These are phyloP conservation scores for Clathrospora elynae DNA, from an alignment of 2,329 filamentous ascomycete genomes.

Conservation along the genomic window DNA sequence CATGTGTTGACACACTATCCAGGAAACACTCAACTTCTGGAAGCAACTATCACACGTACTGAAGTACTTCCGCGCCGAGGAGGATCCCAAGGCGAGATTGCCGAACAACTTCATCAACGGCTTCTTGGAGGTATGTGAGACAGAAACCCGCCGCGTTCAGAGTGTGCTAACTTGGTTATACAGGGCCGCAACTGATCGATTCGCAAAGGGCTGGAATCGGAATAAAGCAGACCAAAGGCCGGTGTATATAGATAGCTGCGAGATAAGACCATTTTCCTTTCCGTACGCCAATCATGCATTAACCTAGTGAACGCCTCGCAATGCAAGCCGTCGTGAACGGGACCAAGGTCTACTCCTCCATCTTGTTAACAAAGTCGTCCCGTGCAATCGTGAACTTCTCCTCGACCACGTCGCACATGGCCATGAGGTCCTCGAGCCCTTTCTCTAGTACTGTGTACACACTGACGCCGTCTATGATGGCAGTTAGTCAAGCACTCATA, in stretches of 20 bases:
- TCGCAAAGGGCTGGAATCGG: conserved; percentile 6
- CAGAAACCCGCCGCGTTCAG: too few species aligned
- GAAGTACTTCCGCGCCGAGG: conserved; percentile 93
- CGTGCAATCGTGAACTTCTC: conserved; percentile 80
- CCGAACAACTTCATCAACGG: conserved; percentile 90
- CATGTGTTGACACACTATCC: conserved; percentile 11
- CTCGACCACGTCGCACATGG: conserved; percentile 90
- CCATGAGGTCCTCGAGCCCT: conserved; percentile 84
- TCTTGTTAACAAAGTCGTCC: conserved; percentile 61
- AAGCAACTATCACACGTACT: conserved; percentile 95
- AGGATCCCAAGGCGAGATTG: conserved; percentile 74
- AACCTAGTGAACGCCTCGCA: conserved; percentile 40
- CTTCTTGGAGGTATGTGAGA: conserved; percentile 90
- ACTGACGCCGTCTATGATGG: conserved; percentile 69
- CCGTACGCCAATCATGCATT: conserved; percentile 31
- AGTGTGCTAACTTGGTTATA: conserved; percentile 14
- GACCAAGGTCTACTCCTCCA: conserved; percentile 27
- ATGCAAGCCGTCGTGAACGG: conserved; percentile 27
- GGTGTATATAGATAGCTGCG: conserved; percentile 45
- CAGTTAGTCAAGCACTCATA: conserved; percentile 6
- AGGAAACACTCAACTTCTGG: conserved; percentile 99
- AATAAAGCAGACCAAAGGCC: conserved; percentile 24
- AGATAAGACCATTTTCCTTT: conserved; percentile 46
- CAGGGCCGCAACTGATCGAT: conserved; percentile 48
- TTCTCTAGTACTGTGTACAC: conserved; percentile 89